Evolutionary conservation across 1,139 yeast genomes (phyloP).

Genomic region (Debaryomyces robertsiae): DNA sequence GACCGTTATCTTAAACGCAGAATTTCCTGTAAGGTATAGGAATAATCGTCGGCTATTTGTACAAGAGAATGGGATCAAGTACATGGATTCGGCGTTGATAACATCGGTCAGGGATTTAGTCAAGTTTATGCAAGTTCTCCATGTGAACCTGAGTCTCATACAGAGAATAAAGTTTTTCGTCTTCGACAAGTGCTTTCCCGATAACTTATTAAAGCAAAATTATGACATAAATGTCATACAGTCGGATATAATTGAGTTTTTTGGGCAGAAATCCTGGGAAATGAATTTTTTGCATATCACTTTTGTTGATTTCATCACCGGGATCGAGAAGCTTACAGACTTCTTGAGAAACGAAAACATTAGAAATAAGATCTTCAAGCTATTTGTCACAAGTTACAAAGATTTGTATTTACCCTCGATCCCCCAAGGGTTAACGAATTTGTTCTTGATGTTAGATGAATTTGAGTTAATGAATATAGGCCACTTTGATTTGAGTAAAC

Average conservation of each 20-base stretch:
- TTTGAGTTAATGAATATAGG: slow-evolving; percentile 22
- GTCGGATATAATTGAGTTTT: slow-evolving; percentile 28
- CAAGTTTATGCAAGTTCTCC: slow-evolving; percentile 24
- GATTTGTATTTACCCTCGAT: slow-evolving; percentile 30
- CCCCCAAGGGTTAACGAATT: slow-evolving; percentile 34
- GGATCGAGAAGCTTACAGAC: slow-evolving; percentile 28
- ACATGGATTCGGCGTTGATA: slow-evolving; percentile 38
- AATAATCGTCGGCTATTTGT: slow-evolving; percentile 22
- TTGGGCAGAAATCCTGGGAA: slow-evolving; percentile 28
- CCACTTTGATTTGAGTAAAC: slow-evolving; percentile 25
- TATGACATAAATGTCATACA: slow-evolving; percentile 24
- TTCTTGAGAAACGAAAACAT: slow-evolving; percentile 30
- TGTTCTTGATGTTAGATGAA: slow-evolving; percentile 39
- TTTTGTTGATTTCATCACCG: slow-evolving; percentile 32
- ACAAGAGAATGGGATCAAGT: slow-evolving; percentile 32
- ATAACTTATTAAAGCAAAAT: slow-evolving; percentile 11
- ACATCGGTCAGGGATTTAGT: slow-evolving; percentile 22
- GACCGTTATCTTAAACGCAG: slow-evolving; percentile 34
- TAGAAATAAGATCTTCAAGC: slow-evolving; percentile 35
- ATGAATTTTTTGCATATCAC: slow-evolving; percentile 40
- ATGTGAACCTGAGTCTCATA: slow-evolving; percentile 23
- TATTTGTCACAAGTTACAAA: slow-evolving; percentile 30
- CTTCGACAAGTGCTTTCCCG: slow-evolving; percentile 37
- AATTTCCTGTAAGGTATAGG: slow-evolving; percentile 29
- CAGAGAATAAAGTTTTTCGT: slow-evolving; percentile 33